Base-by-base conservation (phyloP, 148 eudicot genomes). In the Arctostaphylos glauca region DNA sequence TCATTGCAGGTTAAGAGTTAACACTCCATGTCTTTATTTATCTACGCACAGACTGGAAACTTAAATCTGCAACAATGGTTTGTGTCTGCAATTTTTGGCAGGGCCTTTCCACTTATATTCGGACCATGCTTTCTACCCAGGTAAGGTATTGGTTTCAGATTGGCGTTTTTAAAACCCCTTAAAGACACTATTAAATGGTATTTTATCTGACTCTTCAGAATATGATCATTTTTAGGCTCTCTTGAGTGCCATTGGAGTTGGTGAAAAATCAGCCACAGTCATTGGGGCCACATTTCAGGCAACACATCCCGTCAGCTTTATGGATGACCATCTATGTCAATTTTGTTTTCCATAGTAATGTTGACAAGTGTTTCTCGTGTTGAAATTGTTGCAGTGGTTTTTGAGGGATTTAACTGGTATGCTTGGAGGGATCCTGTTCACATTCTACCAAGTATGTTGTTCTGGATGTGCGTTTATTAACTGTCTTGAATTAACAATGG, bases 261-360 rank as follows among this genome's bases (percentile, higher is more conserved):
- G 99, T 79, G 99, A 91, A 80, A 94, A 93, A 84, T 92, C 99
- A 38, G 99, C 99, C 16, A 93, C 99, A 54, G 98, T 93, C 18
- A 89, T 96, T 60, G 99, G 99, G 85, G 99, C 99, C 72, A 96
- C 99, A 70, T 96, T 96, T 88, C 99, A 93, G 97, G 99, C 92
- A 77, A 48, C 54, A 41, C 31, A 46, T 55, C 41, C 52, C 55
- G 9, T 25, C 54, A 14, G 41, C 54, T 15, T 54, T 16, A 0
- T 13, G 23, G 5, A 55, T n/a, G 3, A 70, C 1, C 76, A 80
- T 47, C 80, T 38, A 38, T 44, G 25, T 18, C 16, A 53, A 43
- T 49, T 60, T 56, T 70, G 9, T 59, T 41, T 77, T 54, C 46
- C n/a, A 31, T 76, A 23, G 58, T 19, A 5, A 46, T 5, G 19